Conservation (phyloP, 176 grass and related monocot species). For the Carex cristatella region DNA sequence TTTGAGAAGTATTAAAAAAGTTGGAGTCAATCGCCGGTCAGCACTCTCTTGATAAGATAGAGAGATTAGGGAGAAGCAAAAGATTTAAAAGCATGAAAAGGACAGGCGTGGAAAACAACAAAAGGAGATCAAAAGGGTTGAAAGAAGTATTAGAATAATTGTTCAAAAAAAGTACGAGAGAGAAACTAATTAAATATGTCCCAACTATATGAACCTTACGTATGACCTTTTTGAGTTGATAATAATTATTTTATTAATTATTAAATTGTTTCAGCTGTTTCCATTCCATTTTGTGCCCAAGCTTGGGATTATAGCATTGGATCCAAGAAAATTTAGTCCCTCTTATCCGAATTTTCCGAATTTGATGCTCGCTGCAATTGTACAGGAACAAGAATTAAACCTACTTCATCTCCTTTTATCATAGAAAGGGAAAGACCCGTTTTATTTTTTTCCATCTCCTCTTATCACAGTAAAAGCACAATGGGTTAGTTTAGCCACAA, state of each 20-base stretch:
- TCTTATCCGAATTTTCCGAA: background rate
- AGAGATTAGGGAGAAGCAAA: background rate
- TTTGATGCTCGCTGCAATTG: background rate
- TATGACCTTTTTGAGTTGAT: conserved; percentile 16
- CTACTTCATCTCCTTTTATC: too few species aligned
- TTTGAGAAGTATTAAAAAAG: background rate
- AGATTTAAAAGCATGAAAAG: conserved; percentile 1
- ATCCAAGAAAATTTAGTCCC: too few species aligned
- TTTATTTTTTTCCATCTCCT: too few species aligned
- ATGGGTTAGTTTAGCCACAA: too few species aligned
- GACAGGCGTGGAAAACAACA: background rate
- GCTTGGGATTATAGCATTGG: too few species aligned
- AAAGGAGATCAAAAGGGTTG: background rate
- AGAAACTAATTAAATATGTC: conserved; percentile 19
- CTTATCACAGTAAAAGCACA: background rate
- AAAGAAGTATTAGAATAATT: conserved; percentile 17
- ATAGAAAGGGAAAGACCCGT: too few species aligned
- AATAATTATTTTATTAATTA: background rate
- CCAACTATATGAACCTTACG: conserved; percentile 13
- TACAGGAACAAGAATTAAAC: background rate
- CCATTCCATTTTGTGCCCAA: too few species aligned
- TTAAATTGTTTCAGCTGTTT: background rate
- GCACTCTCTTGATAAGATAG: background rate
- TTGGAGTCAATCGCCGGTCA: conserved; percentile 11
- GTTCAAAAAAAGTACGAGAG: conserved; percentile 28